A percentile compares a stretch with the other conserved stretches of the same genome.
phyloP scores from a whole-genome alignment of 169 alveolate genomes.

The Theileria sp. region DNA sequence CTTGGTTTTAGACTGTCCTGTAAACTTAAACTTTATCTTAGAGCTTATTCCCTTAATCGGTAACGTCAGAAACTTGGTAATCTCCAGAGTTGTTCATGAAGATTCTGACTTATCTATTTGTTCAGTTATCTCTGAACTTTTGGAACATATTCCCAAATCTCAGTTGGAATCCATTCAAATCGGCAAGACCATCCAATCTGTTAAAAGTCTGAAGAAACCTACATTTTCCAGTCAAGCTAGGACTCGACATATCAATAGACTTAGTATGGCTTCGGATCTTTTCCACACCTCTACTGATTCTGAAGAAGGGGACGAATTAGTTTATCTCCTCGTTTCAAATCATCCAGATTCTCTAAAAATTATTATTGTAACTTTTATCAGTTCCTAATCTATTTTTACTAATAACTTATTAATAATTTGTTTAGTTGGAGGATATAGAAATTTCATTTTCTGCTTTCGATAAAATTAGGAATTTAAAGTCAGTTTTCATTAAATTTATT shows the following conservation, averaged over 20 bases:
- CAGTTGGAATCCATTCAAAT: constrained; percentile 22
- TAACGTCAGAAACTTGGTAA: constrained; percentile 21
- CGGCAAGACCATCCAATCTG: constrained; percentile 8
- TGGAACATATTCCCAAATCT: constrained; percentile 24
- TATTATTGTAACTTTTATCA: constrained; percentile 12
- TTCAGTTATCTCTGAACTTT: constrained; percentile 16
- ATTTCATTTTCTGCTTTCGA: constrained; percentile 14
- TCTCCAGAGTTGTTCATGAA: constrained; percentile 13
- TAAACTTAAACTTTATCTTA: constrained; percentile 3
- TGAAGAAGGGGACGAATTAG: constrained; percentile 30
- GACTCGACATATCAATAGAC: constrained; percentile 10
- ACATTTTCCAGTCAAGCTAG: not conserved
- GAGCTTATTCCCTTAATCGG: constrained; percentile 10
- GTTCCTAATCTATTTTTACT: not conserved
- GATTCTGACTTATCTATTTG: constrained; percentile 11
- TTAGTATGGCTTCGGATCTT: constrained; percentile 2
- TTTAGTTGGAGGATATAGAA: constrained; percentile 37
- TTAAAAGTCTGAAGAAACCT: not conserved
- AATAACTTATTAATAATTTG: not conserved
- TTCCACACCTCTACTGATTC: not conserved
- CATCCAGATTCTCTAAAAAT: constrained; percentile 8
- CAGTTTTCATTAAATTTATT: not conserved
- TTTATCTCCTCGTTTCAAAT: not conserved
- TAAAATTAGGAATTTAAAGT: constrained; percentile 14
- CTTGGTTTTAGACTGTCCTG: constrained; percentile 26